These are phyloP conservation scores for Coprinellus micaceus DNA, from an alignment of 768 basidiomycete species.

Conservation along the genomic window DNA sequence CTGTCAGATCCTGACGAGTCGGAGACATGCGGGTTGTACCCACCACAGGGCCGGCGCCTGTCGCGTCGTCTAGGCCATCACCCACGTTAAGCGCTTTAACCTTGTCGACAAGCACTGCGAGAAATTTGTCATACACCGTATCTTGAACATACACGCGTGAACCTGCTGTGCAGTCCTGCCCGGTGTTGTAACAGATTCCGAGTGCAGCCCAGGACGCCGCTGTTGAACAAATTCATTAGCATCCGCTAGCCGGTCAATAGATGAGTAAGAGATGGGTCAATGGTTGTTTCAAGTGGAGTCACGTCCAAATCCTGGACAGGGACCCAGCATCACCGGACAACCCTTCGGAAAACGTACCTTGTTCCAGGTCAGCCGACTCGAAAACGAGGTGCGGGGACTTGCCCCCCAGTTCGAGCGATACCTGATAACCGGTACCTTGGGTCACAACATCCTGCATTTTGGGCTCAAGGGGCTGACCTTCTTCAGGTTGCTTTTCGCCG, in stretches of 20 bases:
- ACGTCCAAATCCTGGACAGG: too few species aligned
- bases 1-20: not conserved
- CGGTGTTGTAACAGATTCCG: constrained; percentile 84
- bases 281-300: not conserved
- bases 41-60: constrained; percentile 83
- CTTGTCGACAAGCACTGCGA: constrained; percentile 59
- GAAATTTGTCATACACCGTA: constrained; percentile 80
- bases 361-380: constrained; percentile 85
- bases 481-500: constrained; percentile 91
- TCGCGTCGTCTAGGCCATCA: constrained; percentile 73
- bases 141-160: constrained; percentile 90
- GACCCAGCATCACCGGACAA: too few species aligned
- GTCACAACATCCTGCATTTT: not conserved
- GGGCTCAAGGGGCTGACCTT: constrained; percentile 47
- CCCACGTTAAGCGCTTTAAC: constrained; percentile 71
- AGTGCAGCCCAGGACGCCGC: constrained; percentile 85
- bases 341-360: constrained; percentile 44
- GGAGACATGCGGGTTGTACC: constrained; percentile 21
- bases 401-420: constrained; percentile 92
- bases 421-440: constrained; percentile 33
- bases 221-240: constrained; percentile 20
- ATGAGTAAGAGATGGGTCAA: not conserved
- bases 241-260: not conserved
- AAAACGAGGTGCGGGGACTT: constrained; percentile 90
- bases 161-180: constrained; percentile 93